These are phyloP conservation scores for Monosporascus sp. DNA, from an alignment of 2,329 filamentous ascomycete species.

Conservation along the genomic window DNA sequence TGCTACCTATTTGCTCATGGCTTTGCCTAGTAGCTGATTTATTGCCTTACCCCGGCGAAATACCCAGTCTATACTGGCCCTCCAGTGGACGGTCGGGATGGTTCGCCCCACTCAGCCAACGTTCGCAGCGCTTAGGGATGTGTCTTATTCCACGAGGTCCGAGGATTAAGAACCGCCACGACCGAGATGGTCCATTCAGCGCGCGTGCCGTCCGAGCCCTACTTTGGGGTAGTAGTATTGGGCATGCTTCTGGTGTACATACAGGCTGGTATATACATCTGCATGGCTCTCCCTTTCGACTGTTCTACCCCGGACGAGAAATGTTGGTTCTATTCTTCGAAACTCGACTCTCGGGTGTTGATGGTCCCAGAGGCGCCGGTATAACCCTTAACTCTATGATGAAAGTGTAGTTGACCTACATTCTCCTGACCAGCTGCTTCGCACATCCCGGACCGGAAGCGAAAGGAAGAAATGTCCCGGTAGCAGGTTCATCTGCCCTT, in stretches of 20 bases:
- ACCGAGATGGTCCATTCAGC: slow-evolving; percentile 7
- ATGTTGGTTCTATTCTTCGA: slow-evolving; percentile 4
- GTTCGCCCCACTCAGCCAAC: slow-evolving; percentile 16
- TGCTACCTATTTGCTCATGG: not conserved
- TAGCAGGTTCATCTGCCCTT: slow-evolving; percentile 6
- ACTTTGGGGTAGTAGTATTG: slow-evolving; percentile 1
- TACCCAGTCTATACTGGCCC: not conserved
- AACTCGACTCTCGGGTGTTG: not conserved
- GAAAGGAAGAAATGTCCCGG: slow-evolving; percentile 3
- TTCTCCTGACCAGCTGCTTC: not conserved
- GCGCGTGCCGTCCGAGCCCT: slow-evolving; percentile 12
- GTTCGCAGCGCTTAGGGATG: slow-evolving; percentile 22
- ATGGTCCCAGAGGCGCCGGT: not conserved
- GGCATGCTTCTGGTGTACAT: slow-evolving; percentile 5
- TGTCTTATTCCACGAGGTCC: slow-evolving; percentile 12
- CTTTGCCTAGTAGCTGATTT: not conserved
- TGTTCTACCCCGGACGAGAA: slow-evolving; percentile 7
- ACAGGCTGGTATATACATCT: slow-evolving; percentile 20
- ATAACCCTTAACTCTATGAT: not conserved
- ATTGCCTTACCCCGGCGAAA: not conserved
- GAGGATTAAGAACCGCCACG: slow-evolving; percentile 9
- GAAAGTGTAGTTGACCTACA: no score
- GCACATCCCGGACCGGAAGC: not conserved
- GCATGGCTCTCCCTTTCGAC: slow-evolving; percentile 11
- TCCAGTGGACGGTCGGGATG: slow-evolving; percentile 18